These are phyloP conservation scores for Phytophthora lateralis DNA, from an alignment of 352 stramenopile genomes.

Conservation along the genomic window DNA sequence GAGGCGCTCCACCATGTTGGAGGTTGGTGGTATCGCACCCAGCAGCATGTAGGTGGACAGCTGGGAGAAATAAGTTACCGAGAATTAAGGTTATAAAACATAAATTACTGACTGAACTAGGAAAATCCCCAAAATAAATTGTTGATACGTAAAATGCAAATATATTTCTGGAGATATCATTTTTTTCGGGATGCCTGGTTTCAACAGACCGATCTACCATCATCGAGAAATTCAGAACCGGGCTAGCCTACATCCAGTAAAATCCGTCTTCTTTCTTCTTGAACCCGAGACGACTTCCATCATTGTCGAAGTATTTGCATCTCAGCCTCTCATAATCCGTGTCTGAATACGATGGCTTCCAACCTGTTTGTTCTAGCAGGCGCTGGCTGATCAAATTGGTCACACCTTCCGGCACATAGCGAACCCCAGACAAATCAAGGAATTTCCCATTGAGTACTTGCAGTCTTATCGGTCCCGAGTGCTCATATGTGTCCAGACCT, in stretches of 20 bases:
- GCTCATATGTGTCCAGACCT: background rate
- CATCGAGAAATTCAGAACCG: background rate
- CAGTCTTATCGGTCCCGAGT: background rate
- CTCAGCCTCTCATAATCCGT: background rate
- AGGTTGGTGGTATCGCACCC: no score
- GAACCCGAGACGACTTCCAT: conserved; percentile 1
- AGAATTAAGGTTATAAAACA: no score
- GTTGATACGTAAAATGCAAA: no score
- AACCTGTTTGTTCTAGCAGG: background rate
- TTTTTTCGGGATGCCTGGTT: background rate
- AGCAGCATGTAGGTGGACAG: no score
- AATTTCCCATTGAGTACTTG: background rate
- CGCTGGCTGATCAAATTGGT: conserved; percentile 4
- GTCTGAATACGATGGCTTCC: conserved; percentile 5
- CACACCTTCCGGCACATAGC: background rate
- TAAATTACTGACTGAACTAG: no score
- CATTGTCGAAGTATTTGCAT: background rate
- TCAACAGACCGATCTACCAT: background rate
- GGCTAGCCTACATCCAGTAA: conserved; percentile 1
- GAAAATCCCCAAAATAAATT: no score
- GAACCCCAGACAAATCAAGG: background rate
- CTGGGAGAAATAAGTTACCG: no score
- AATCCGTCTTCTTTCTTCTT: conserved; percentile 5
- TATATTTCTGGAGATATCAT: no score
- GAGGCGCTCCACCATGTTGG: no score